phyloP scores from a whole-genome alignment of 257 asterid genomes.

The Plectranthus barbatus region DNA sequence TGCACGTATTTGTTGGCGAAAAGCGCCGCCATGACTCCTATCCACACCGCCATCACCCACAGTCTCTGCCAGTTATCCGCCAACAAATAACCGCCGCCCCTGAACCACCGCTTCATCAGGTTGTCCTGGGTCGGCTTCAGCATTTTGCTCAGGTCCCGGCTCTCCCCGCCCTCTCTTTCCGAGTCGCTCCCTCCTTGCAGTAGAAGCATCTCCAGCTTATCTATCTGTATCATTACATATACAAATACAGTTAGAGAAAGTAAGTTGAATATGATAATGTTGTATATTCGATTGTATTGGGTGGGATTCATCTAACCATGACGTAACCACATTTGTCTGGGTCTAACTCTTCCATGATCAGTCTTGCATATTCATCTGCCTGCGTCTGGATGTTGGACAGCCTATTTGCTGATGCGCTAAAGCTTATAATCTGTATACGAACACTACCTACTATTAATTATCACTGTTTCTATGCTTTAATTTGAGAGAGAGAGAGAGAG shows the following conservation, averaged over 20 bases:
- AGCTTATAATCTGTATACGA: conserved; percentile 52
- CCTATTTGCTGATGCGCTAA: conserved; percentile 87
- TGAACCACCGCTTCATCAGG: conserved; percentile 35
- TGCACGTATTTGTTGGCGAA: conserved; percentile 54
- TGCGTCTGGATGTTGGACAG: conserved; percentile 66
- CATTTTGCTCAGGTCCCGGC: conserved; percentile 53
- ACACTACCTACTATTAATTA: not conserved
- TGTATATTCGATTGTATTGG: too few species aligned
- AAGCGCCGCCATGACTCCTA: conserved; percentile 57
- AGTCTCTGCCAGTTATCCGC: conserved; percentile 64
- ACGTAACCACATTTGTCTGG: conserved; percentile 57
- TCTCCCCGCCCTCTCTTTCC: conserved; percentile 29
- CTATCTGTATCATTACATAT: too few species aligned
- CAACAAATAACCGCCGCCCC: conserved; percentile 40
- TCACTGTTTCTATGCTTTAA: not conserved
- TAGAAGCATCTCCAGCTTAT: conserved; percentile 55
- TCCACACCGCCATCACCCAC: conserved; percentile 72
- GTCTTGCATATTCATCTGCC: conserved; percentile 84
- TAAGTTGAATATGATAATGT: not conserved
- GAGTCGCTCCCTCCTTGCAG: conserved; percentile 47
- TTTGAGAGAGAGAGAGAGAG: not conserved
- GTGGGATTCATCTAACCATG: conserved; percentile 34
- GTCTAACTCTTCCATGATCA: conserved; percentile 90
- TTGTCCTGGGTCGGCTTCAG: conserved; percentile 43
- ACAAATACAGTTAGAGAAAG: too few species aligned